Evolutionary conservation across 805 yeast genomes (phyloP).

Genomic region (Wickerhamiella nectarea): DNA sequence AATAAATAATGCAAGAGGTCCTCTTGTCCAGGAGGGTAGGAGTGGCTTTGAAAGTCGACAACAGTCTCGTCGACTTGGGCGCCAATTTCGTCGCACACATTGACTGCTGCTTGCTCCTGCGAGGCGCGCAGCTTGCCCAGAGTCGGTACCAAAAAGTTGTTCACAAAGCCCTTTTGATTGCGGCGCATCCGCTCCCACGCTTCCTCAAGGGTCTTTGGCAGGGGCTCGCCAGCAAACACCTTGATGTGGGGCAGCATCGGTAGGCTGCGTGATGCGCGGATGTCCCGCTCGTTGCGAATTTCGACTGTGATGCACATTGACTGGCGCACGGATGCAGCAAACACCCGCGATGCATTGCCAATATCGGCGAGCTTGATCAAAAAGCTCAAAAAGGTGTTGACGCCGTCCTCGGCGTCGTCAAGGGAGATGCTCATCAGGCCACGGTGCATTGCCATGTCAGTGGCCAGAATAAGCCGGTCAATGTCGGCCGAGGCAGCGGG

Average conservation of each 20-base stretch:
- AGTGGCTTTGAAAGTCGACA: neutral
- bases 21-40: neutral
- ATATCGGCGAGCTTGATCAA: slow-evolving; percentile 91
- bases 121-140: neutral
- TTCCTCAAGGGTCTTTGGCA: neutral
- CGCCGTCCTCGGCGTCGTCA: slow-evolving; percentile 14
- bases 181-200: slow-evolving; percentile 4
- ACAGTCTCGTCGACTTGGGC: neutral
- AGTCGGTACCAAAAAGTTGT: neutral
- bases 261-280: neutral
- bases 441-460: slow-evolving; percentile 88
- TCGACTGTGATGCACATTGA: slow-evolving; percentile 8
- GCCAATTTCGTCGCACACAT: neutral
- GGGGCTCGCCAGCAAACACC: neutral
- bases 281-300: slow-evolving; percentile 11
- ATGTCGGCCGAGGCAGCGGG: slow-evolving; percentile 20
- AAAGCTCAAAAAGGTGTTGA: slow-evolving; percentile 35
- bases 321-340: slow-evolving; percentile 21
- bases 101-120: neutral
- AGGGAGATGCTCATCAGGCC: slow-evolving; percentile 39
- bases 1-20: neutral
- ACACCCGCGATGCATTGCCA: slow-evolving; percentile 77
- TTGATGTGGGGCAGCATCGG: neutral
- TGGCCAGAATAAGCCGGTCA: slow-evolving; percentile 46
- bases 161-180: slow-evolving; percentile 2